Evolutionary conservation across 495 filamentous ascomycete species (phyloP).

Genomic region (Aspergillus baeticus): DNA sequence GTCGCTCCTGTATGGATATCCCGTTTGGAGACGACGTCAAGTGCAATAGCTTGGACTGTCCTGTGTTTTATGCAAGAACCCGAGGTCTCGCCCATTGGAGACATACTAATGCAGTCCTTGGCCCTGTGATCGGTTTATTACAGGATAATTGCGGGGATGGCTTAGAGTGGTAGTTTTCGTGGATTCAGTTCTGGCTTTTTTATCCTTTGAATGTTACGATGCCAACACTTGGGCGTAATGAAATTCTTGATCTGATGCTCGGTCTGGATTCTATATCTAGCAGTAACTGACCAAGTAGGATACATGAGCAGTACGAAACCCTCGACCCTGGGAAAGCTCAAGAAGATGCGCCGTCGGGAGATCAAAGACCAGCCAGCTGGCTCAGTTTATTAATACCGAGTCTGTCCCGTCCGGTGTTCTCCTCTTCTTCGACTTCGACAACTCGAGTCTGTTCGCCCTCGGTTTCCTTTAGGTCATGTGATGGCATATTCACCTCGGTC

Average conservation of each 20-base stretch:
- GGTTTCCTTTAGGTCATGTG: not conserved
- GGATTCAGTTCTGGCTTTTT: too few species aligned
- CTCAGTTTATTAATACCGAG: conserved; percentile 27
- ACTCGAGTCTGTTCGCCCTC: not conserved
- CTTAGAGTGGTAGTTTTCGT: conserved; percentile 42
- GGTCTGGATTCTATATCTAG: too few species aligned
- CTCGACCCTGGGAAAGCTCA: too few species aligned
- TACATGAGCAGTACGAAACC: too few species aligned
- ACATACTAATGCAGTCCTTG: conserved; percentile 54
- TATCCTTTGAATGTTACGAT: too few species aligned
- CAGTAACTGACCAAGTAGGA: too few species aligned
- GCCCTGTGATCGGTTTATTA: conserved; percentile 56
- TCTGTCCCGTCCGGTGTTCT: conserved; percentile 22
- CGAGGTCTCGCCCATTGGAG: conserved; percentile 63
- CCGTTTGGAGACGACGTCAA: conserved; percentile 70
- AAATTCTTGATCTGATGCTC: too few species aligned
- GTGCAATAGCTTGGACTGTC: conserved; percentile 90
- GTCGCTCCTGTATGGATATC: conserved; percentile 76
- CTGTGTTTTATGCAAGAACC: conserved; percentile 84
- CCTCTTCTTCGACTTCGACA: conserved; percentile 26
- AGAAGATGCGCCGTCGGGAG: too few species aligned
- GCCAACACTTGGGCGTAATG: too few species aligned
- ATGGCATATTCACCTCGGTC: not conserved
- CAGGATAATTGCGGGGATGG: conserved; percentile 41
- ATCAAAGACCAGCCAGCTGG: conserved; percentile 17